Evolutionary conservation across 192 early-diverging fungal genomes (phyloP).

Genomic region (Bifiguratus adelaidae): DNA sequence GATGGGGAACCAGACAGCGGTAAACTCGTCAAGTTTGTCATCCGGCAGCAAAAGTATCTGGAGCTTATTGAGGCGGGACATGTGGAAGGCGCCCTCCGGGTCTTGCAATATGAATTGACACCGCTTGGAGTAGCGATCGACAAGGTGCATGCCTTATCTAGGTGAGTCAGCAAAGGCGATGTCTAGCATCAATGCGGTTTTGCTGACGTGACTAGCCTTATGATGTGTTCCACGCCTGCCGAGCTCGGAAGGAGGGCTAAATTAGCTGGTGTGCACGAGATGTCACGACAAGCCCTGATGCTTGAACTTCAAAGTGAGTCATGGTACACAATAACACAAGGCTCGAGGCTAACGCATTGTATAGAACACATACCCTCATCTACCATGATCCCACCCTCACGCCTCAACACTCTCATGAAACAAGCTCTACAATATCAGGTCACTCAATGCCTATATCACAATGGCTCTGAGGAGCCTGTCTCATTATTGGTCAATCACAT

Average conservation of each 20-base stretch:
- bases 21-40: constrained; percentile 47
- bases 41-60: constrained; percentile 85
- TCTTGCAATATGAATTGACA: constrained; percentile 74
- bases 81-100: constrained; percentile 59
- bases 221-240: constrained; percentile 57
- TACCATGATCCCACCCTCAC: constrained; percentile 78
- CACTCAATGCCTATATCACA: constrained; percentile 78
- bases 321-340: not conserved
- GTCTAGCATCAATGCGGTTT: not conserved
- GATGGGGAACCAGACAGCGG: not conserved
- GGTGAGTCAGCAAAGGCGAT: constrained; percentile 22
- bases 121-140: constrained; percentile 56
- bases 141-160: constrained; percentile 65
- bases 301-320: constrained; percentile 51
- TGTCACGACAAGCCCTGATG: constrained; percentile 53
- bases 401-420: constrained; percentile 74
- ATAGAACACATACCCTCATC: constrained; percentile 64
- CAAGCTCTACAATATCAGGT: constrained; percentile 72
- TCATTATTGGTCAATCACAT: constrained; percentile 62
- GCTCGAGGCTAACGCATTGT: constrained; percentile 4
- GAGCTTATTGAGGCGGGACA: constrained; percentile 69
- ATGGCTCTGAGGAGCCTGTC: constrained; percentile 38
- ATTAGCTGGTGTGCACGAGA: constrained; percentile 74
- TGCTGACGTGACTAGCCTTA: constrained; percentile 31
- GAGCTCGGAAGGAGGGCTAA: constrained; percentile 54